A percentile compares a stretch with the other conserved stretches of the same genome.
Evolutionary conservation across 73 alveolate species (phyloP).

Genomic region (Tetrahymena elliotti): DNA sequence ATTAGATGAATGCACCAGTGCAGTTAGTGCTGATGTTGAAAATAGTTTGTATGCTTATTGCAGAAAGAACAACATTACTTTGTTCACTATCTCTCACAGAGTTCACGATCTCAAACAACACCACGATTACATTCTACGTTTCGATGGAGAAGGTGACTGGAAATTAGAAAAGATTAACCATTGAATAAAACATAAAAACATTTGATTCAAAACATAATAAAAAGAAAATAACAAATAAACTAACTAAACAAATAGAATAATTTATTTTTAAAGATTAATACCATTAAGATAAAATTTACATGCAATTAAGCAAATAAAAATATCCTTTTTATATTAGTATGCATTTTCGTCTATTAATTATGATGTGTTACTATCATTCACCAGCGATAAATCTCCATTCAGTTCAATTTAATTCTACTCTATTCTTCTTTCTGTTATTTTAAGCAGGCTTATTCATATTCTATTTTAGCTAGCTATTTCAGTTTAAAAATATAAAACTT

Average conservation of each 20-base stretch:
- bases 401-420: too few species aligned
- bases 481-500: background rate
- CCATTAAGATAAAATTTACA: background rate
- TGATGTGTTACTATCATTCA: background rate
- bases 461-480: too few species aligned
- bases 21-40: conserved; percentile 57
- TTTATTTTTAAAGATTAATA: background rate
- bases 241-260: background rate
- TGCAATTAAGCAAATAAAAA: background rate
- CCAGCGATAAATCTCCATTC: background rate
- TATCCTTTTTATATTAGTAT: background rate
- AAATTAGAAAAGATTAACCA: conserved; percentile 1
- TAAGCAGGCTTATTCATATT: too few species aligned
- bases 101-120: conserved; percentile 36
- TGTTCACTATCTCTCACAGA: conserved; percentile 60
- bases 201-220: background rate
- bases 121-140: conserved; percentile 48
- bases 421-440: too few species aligned
- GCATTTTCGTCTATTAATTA: background rate
- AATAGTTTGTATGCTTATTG: conserved; percentile 39
- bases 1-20: conserved; percentile 52
- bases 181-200: background rate
- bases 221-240: background rate
- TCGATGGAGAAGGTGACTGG: conserved; percentile 64
- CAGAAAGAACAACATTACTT: conserved; percentile 43